Conservation (phyloP, 805 yeast species). For the Candida andamanensis region DNA sequence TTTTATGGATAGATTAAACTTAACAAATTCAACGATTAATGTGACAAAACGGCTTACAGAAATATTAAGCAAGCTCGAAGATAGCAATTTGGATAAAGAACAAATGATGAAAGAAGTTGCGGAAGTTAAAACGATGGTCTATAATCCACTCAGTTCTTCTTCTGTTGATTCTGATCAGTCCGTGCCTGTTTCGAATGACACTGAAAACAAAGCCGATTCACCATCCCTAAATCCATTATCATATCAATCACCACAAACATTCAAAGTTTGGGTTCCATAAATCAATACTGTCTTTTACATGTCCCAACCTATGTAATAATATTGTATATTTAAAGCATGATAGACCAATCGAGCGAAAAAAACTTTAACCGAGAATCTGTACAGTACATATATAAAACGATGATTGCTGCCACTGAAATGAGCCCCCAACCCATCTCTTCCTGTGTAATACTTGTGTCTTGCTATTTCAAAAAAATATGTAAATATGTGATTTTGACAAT, state of each 20-base stretch:
- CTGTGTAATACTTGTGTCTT: too few species aligned
- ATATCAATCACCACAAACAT: conserved; percentile 36
- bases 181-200: not conserved
- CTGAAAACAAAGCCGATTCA: conserved; percentile 10
- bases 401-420: too few species aligned
- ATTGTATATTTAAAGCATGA: too few species aligned
- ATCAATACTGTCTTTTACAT: too few species aligned
- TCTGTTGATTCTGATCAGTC: conserved; percentile 9
- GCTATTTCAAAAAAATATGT: too few species aligned
- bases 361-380: too few species aligned
- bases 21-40: conserved; percentile 52
- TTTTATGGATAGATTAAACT: conserved; percentile 60
- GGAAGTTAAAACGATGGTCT: conserved; percentile 29
- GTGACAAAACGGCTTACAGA: conserved; percentile 42
- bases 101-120: conserved; percentile 12
- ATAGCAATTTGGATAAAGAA: conserved; percentile 1
- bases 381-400: too few species aligned
- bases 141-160: conserved; percentile 24
- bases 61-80: conserved; percentile 5
- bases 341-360: too few species aligned
- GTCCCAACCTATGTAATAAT: too few species aligned
- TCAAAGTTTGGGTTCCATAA: conserved; percentile 43
- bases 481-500: too few species aligned
- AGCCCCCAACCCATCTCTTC: too few species aligned
- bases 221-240: conserved; percentile 29